Percentiles rank a stretch among this genome's conserved stretches.
phyloP scores from a whole-genome alignment of 2,329 filamentous ascomycete species.

The Tolypocladium sp. region DNA sequence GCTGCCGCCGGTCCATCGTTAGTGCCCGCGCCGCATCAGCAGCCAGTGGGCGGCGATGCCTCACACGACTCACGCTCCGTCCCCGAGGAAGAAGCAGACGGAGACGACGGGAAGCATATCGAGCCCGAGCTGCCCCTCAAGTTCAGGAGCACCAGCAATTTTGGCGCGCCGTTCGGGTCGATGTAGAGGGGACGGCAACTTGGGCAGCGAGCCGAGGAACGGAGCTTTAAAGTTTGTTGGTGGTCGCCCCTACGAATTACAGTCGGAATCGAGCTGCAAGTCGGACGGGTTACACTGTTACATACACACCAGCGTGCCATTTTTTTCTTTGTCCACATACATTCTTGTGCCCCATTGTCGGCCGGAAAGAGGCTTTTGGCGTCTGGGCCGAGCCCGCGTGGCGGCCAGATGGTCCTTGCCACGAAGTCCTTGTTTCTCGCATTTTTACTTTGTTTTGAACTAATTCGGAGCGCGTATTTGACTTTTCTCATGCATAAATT shows the following conservation, averaged over 20 bases:
- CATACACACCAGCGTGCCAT: background rate
- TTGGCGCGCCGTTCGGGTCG: slow-evolving; percentile 35
- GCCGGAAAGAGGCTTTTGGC: background rate
- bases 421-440: background rate
- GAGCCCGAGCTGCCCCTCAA: slow-evolving; percentile 36
- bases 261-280: background rate
- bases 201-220: background rate
- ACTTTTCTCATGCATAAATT: background rate
- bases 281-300: background rate
- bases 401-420: background rate
- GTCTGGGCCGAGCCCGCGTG: background rate
- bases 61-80: slow-evolving; percentile 4
- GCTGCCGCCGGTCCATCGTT: background rate
- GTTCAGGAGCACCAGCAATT: slow-evolving; percentile 35
- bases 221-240: background rate
- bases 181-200: slow-evolving; percentile 11
- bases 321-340: background rate
- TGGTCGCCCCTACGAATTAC: background rate
- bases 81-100: slow-evolving; percentile 13
- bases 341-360: background rate
- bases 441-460: background rate
- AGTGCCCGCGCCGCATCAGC: background rate
- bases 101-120: slow-evolving; percentile 16
- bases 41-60: slow-evolving; percentile 9
- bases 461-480: background rate